Percentiles rank a stretch among this genome's conserved stretches.
These are phyloP conservation scores for Diaporthe helianthi DNA, from an alignment of 2,329 filamentous ascomycete species.

Conservation along the genomic window DNA sequence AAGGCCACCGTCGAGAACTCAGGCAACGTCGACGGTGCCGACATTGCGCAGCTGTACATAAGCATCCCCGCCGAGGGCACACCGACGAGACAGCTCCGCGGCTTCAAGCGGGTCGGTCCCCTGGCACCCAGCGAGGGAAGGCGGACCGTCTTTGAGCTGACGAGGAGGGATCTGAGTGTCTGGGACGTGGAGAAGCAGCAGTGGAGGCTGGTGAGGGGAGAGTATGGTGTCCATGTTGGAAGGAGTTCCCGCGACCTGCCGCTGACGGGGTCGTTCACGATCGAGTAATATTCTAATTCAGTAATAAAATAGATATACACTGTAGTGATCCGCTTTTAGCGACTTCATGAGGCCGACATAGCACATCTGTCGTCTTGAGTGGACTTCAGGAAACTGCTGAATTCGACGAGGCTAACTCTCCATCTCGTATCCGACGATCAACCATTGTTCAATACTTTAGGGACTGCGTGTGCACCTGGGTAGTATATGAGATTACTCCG, in stretches of 20 bases:
- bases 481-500: not conserved
- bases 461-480: not conserved
- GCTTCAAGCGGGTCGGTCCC: constrained; percentile 64
- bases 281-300: constrained; percentile 14
- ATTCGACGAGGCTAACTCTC: too few species aligned
- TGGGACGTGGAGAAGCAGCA: constrained; percentile 69
- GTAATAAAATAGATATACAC: not conserved
- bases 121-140: constrained; percentile 53
- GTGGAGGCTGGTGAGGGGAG: constrained; percentile 61
- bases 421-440: too few species aligned
- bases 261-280: constrained; percentile 46
- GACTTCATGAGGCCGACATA: too few species aligned
- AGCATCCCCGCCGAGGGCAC: constrained; percentile 50
- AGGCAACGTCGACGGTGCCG: constrained; percentile 50
- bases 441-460: not conserved
- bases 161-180: constrained; percentile 68
- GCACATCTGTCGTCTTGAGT: too few species aligned
- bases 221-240: constrained; percentile 54
- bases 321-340: too few species aligned
- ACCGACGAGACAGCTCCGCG: constrained; percentile 66
- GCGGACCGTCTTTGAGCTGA: constrained; percentile 60
- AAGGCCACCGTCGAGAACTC: constrained; percentile 51
- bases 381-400: not conserved
- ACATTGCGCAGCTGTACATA: constrained; percentile 57
- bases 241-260: constrained; percentile 55